These are phyloP conservation scores for Periconia sp. DNA, from an alignment of 2,329 filamentous ascomycete genomes.

Conservation along the genomic window DNA sequence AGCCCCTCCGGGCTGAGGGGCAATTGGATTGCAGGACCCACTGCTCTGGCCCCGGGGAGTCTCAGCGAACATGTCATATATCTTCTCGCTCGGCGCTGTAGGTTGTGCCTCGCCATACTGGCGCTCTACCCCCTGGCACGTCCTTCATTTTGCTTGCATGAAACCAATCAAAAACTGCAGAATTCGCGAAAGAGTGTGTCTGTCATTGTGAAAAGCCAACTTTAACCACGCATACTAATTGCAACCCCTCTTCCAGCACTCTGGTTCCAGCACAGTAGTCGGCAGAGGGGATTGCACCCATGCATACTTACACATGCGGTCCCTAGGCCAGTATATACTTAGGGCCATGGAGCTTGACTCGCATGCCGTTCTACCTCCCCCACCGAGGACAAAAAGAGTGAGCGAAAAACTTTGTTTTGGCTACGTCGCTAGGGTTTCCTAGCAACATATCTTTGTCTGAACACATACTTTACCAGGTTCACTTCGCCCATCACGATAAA, in stretches of 20 bases:
- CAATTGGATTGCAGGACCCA: constrained; percentile 30
- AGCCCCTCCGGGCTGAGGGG: constrained; percentile 13
- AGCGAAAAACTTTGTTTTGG: constrained; percentile 18
- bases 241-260: constrained; percentile 20
- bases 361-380: constrained; percentile 21
- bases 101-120: constrained; percentile 25
- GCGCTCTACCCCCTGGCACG: constrained; percentile 25
- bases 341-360: constrained; percentile 19
- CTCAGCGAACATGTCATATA: constrained; percentile 32
- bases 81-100: constrained; percentile 27
- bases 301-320: constrained; percentile 25
- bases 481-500: not conserved
- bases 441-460: not conserved
- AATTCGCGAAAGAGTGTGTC: constrained; percentile 33
- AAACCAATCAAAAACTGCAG: constrained; percentile 28
- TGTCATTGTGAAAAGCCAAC: constrained; percentile 19
- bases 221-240: constrained; percentile 7
- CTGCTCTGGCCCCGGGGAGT: constrained; percentile 19
- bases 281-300: constrained; percentile 21
- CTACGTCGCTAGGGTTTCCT: not conserved
- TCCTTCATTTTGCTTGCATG: constrained; percentile 19
- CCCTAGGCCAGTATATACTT: constrained; percentile 38
- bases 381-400: constrained; percentile 2
- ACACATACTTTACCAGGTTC: not conserved
- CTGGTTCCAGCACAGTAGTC: constrained; percentile 23